phyloP scores from a whole-genome alignment of 768 basidiomycete species.

The Xerocomellus intermedius region DNA sequence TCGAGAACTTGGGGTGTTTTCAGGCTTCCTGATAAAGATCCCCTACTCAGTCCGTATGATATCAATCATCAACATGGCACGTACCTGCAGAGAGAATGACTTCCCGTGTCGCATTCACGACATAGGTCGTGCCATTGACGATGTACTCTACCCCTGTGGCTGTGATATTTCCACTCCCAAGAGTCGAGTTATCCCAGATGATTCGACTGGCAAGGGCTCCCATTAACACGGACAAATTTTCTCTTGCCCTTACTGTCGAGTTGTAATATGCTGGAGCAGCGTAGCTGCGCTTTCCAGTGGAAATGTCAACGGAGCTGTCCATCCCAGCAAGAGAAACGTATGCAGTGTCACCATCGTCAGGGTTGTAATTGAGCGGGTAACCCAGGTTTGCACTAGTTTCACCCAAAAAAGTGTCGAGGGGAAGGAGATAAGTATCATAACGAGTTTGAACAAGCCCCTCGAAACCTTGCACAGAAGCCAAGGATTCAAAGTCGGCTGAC shows the following conservation, averaged over 20 bases:
- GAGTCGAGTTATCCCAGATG: not conserved
- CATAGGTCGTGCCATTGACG: not conserved
- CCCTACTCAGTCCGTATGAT: not conserved
- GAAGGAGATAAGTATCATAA: not conserved
- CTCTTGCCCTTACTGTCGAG: not conserved
- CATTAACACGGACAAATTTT: not conserved
- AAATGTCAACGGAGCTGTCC: not conserved
- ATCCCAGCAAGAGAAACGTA: not conserved
- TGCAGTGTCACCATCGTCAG: not conserved
- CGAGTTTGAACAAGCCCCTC: not conserved
- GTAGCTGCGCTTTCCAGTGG: not conserved
- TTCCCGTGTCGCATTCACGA: not conserved
- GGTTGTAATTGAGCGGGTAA: not conserved
- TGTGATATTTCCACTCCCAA: not conserved
- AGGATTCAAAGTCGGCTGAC: not conserved
- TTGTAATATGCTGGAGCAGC: not conserved
- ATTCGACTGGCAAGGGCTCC: not conserved
- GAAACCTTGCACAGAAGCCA: not conserved
- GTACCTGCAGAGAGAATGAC: not conserved
- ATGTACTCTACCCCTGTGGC: not conserved
- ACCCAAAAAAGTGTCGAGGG: not conserved
- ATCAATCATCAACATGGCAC: not conserved
- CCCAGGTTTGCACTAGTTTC: not conserved
- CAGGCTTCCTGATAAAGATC: not conserved
- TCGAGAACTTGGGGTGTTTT: not conserved